Conservation (phyloP, 2,329 filamentous ascomycete species). For the Colletotrichum graminicola region DNA sequence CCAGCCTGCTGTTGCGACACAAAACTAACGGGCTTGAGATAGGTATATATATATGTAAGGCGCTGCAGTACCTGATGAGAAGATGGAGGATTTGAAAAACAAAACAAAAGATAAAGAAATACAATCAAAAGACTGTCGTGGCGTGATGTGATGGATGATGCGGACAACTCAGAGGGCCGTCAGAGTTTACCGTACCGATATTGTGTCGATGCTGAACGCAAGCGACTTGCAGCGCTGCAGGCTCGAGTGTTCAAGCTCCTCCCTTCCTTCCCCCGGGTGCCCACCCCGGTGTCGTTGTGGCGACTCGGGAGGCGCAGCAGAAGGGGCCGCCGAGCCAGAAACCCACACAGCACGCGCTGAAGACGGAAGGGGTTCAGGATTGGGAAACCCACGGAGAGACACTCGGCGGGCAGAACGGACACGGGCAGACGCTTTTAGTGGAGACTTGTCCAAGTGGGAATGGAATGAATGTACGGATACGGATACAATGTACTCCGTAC, state of each 20-base stretch:
- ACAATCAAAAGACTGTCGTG: no score
- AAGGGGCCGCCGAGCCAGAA: not conserved
- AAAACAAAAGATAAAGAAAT: not conserved
- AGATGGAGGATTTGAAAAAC: not conserved
- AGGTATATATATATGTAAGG: not conserved
- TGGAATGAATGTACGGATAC: not conserved
- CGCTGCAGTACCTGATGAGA: not conserved
- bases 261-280: slow-evolving; percentile 5
- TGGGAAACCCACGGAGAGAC: slow-evolving; percentile 13
- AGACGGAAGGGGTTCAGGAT: slow-evolving; percentile 6
- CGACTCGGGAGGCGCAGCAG: slow-evolving; percentile 18
- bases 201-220: not conserved
- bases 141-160: not conserved
- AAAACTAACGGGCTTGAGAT: not conserved
- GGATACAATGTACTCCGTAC: no score
- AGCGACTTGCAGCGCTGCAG: not conserved
- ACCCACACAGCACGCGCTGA: not conserved
- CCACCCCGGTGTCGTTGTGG: slow-evolving; percentile 19
- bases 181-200: not conserved
- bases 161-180: not conserved
- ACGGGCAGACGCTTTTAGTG: not conserved
- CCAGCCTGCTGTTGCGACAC: slow-evolving; percentile 9
- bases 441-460: not conserved
- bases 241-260: slow-evolving; percentile 11
- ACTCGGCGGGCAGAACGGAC: not conserved